These are phyloP conservation scores for Nakazawaea ishiwadae DNA, from an alignment of 805 yeast species.

Conservation along the genomic window DNA sequence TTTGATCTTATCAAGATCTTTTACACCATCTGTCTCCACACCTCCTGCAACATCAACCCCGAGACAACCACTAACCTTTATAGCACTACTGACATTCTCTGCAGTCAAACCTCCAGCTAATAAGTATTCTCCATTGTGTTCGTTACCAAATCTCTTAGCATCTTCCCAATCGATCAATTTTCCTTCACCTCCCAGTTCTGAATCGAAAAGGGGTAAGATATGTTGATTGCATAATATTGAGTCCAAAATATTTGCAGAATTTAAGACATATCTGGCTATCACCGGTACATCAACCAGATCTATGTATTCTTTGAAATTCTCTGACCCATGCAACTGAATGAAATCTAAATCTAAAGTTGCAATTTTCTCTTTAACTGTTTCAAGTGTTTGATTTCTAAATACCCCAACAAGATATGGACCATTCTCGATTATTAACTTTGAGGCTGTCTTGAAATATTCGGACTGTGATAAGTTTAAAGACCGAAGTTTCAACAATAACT, in stretches of 20 bases:
- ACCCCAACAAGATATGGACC: slow-evolving; percentile 87
- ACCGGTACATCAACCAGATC: slow-evolving; percentile 44
- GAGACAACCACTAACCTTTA: slow-evolving; percentile 48
- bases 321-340: slow-evolving; percentile 86
- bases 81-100: slow-evolving; percentile 59
- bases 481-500: slow-evolving; percentile 20
- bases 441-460: slow-evolving; percentile 29
- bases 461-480: slow-evolving; percentile 18
- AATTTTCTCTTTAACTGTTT: slow-evolving; percentile 46
- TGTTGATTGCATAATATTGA: slow-evolving; percentile 33
- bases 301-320: slow-evolving; percentile 46
- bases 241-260: slow-evolving; percentile 32
- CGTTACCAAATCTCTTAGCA: slow-evolving; percentile 32
- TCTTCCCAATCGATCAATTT: slow-evolving; percentile 68
- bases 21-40: slow-evolving; percentile 74
- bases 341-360: slow-evolving; percentile 56
- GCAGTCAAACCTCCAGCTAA: slow-evolving; percentile 91
- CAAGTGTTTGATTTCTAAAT: slow-evolving; percentile 73
- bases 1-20: slow-evolving; percentile 61
- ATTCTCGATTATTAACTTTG: slow-evolving; percentile 20
- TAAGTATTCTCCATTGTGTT: slow-evolving; percentile 37
- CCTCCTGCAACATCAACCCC: slow-evolving; percentile 98
- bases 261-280: slow-evolving; percentile 68
- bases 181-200: slow-evolving; percentile 93
- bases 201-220: slow-evolving; percentile 66